A percentile compares a stretch with the other conserved stretches of the same genome.
Conservation (phyloP, 768 basidiomycete genomes). For the Termitomyces heimii region DNA sequence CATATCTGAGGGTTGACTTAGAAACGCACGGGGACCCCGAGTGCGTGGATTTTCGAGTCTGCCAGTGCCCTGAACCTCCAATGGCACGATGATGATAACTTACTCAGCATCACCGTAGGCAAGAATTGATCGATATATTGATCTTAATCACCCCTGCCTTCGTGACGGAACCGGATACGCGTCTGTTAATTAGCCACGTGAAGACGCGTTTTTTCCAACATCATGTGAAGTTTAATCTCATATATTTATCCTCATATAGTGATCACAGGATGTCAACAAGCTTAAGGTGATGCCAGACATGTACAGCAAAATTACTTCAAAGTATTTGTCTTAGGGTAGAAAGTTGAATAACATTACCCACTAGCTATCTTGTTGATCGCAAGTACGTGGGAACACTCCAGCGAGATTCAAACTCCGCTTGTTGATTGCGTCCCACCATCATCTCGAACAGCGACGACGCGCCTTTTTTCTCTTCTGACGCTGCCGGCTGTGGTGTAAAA, state of each 20-base stretch:
- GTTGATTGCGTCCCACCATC: slow-evolving; percentile 8
- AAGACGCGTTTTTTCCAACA: background rate
- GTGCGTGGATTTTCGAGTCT: background rate
- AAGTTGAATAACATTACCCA: no score
- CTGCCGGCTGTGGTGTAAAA: background rate
- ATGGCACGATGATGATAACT: background rate
- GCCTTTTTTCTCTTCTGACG: background rate
- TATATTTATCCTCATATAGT: no score
- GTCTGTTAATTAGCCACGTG: background rate
- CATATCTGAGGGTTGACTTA: background rate
- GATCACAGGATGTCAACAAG: background rate
- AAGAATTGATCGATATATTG: no score
- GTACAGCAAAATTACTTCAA: background rate
- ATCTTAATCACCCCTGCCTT: no score
- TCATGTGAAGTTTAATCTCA: no score
- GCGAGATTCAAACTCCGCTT: slow-evolving; percentile 8
- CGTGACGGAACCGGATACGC: background rate
- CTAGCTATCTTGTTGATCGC: slow-evolving; percentile 4
- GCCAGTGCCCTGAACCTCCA: background rate
- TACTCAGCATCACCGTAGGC: background rate
- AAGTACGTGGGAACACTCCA: slow-evolving; percentile 7
- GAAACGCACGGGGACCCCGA: background rate
- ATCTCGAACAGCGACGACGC: background rate
- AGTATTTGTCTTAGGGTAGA: background rate
- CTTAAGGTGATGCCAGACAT: background rate